A percentile compares a stretch with the other conserved stretches of the same genome.
Conservation (phyloP, 179 eudicot genomes). For the Vitellaria paradoxa region DNA sequence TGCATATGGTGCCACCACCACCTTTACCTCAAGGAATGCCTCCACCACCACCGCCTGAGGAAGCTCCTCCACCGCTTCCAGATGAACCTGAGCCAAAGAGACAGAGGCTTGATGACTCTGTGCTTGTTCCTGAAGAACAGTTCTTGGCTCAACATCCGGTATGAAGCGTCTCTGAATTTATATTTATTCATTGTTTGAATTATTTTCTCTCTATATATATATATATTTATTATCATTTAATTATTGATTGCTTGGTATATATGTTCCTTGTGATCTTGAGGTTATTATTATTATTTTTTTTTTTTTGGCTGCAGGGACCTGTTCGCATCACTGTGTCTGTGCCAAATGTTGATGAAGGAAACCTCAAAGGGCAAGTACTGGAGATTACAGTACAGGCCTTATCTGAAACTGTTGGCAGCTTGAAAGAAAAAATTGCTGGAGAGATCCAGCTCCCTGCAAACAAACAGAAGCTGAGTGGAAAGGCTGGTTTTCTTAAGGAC, state of each 20-base stretch:
- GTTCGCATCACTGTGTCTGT: slow-evolving; percentile 63
- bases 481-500: slow-evolving; percentile 96
- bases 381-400: slow-evolving; percentile 77
- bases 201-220: background rate
- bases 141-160: slow-evolving; percentile 93
- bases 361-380: slow-evolving; percentile 88
- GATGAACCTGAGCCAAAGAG: slow-evolving; percentile 98
- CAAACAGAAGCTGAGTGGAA: slow-evolving; percentile 95
- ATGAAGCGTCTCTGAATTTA: slow-evolving; percentile 21
- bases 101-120: slow-evolving; percentile 80
- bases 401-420: slow-evolving; percentile 75
- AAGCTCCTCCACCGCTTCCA: slow-evolving; percentile 96
- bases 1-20: slow-evolving; percentile 72
- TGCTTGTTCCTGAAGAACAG: slow-evolving; percentile 85
- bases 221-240: background rate
- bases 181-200: slow-evolving; percentile 8
- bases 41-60: slow-evolving; percentile 86
- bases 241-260: background rate
- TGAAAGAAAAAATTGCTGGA: slow-evolving; percentile 92
- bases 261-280: background rate
- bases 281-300: background rate
- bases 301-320: slow-evolving; percentile 68
- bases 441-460: slow-evolving; percentile 96
- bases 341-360: slow-evolving; percentile 93
- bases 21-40: slow-evolving; percentile 89